Base-by-base conservation (phyloP, 768 basidiomycete genomes). In the Pilatotrama ljubarskyi region DNA sequence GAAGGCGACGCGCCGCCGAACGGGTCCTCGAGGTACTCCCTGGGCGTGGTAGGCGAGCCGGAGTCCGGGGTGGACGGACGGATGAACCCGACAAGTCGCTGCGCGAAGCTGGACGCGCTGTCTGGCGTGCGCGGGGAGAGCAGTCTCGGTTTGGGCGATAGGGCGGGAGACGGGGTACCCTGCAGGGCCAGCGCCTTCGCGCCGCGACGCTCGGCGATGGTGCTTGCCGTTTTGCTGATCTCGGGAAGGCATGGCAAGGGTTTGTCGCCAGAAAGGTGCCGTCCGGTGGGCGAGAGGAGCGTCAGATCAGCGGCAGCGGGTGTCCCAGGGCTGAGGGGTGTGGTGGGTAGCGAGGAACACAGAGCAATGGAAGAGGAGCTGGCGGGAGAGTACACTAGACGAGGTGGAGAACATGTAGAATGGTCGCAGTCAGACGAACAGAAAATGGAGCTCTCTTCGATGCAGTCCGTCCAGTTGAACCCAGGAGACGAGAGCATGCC, bases 191-290 rank as follows among this genome's bases (percentile, higher is more conserved):
- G 38, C 2, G 29, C 44, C 22, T 48, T 47, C 4, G 38, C 43
- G 4, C 61, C 61, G 15, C 61, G 61, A 15, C 61, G 61, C 38
- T 62, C 55, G 5, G 61, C 61, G 2, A 62, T 17, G 5, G 55
- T 57, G 17, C 44, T 49, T 5, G 47, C 37, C 1, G 37, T 11
- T 20, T 41, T 49, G 18, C 18, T 18, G 35, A 22, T 38, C 2
- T 29, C 15, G 41, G 26, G 32, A 9, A 52, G 42, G 6, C 24
- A 42, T 0, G 29, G n/a, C 20, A 35, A 9, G 18, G 50, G 44
- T 14, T 29, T 49, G 17, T 50, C 14, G 20, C 26, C 25, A n/a
- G 36, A 36, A 41, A 22, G 14, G 1, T 37, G 18, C 7, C 18
- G 10, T 0, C 32, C 46, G 7, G 29, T 17, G 29, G 59, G 48